phyloP scores from a whole-genome alignment of 495 filamentous ascomycete species.

The Tuber aestivum region DNA sequence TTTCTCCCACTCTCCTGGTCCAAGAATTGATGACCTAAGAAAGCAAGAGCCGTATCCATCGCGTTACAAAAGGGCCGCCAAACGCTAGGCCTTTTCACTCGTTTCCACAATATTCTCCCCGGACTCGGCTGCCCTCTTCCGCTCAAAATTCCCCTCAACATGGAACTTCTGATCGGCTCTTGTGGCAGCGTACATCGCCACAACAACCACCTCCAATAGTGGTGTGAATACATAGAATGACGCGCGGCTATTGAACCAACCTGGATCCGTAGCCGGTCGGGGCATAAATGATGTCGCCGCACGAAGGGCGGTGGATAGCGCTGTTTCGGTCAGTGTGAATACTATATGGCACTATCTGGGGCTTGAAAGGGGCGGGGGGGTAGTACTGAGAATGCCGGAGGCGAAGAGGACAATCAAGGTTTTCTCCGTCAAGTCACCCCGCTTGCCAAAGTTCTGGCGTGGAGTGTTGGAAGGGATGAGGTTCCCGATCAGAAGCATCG shows the following conservation, averaged over 20 bases:
- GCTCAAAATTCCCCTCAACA: conserved; percentile 51
- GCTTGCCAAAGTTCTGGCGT: conserved; percentile 62
- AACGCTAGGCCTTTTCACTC: neutral
- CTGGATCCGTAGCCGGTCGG: conserved; percentile 52
- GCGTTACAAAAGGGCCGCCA: conserved; percentile 5
- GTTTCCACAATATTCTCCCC: conserved; percentile 42
- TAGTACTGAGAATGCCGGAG: conserved; percentile 50
- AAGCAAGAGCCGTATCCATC: neutral
- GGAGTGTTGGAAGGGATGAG: conserved; percentile 48
- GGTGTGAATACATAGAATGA: conserved; percentile 80
- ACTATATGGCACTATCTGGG: neutral
- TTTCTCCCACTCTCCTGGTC: neutral
- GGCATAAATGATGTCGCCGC: conserved; percentile 54
- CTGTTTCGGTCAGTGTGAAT: conserved; percentile 22
- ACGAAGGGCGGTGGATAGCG: conserved; percentile 66
- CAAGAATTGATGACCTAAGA: neutral
- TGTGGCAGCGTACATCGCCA: conserved; percentile 56
- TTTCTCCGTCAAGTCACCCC: conserved; percentile 61
- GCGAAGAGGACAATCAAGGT: conserved; percentile 55
- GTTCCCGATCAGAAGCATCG: conserved; percentile 53
- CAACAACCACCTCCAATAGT: conserved; percentile 61
- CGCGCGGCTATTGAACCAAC: conserved; percentile 62
- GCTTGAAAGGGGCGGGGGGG: neutral
- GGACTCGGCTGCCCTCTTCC: conserved; percentile 21
- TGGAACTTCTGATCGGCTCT: conserved; percentile 70